Evolutionary conservation across 306 rosid species (phyloP).

Genomic region (Vigna nakashimae): DNA sequence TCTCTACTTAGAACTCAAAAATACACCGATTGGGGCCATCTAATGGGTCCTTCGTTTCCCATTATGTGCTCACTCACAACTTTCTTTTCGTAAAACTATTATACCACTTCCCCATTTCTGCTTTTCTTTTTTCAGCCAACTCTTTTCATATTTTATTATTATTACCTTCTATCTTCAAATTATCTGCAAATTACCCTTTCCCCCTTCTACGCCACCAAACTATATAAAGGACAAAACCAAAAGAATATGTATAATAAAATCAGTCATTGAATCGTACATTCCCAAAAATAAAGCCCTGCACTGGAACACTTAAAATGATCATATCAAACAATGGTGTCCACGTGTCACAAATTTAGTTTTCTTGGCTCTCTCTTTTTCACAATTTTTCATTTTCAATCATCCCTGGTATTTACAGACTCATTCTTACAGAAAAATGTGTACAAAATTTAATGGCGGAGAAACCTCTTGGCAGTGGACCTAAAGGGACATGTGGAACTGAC

Average conservation of each 20-base stretch:
- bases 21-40: slow-evolving; percentile 33
- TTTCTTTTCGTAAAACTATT: slow-evolving; percentile 38
- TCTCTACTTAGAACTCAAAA: slow-evolving; percentile 37
- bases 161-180: not conserved
- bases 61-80: slow-evolving; percentile 43
- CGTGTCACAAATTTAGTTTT: not conserved
- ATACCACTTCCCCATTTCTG: slow-evolving; percentile 24
- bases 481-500: slow-evolving; percentile 72
- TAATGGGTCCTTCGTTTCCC: slow-evolving; percentile 47
- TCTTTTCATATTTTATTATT: slow-evolving; percentile 14
- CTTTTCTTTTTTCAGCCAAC: slow-evolving; percentile 37
- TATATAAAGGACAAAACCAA: slow-evolving; percentile 30
- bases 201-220: slow-evolving; percentile 14
- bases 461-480: slow-evolving; percentile 54
- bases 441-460: slow-evolving; percentile 29
- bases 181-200: not conserved
- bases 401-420: not conserved
- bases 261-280: slow-evolving; percentile 16
- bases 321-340: not conserved
- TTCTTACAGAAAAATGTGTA: no score
- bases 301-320: slow-evolving; percentile 8
- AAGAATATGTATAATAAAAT: not conserved
- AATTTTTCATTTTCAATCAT: no score
- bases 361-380: not conserved
- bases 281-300: slow-evolving; percentile 19